Percentiles rank a stretch among this genome's conserved stretches.
Evolutionary conservation across 768 basidiomycete genomes (phyloP).

Genomic region (Lentinula boryana): DNA sequence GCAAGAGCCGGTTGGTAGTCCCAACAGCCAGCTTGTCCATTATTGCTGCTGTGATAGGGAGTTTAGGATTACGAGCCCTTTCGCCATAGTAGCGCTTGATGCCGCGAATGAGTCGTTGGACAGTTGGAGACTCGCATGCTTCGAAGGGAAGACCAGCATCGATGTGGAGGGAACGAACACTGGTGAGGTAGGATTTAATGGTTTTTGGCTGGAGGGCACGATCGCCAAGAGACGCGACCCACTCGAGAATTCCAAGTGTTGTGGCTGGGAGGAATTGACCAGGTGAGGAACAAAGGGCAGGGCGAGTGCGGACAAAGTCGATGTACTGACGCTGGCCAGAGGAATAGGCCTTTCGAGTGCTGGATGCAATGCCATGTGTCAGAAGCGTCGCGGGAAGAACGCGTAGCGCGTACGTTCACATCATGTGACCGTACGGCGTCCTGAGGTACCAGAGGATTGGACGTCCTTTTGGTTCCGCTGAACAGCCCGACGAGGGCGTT

Average conservation of each 20-base stretch:
- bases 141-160: conserved; percentile 21
- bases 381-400: too few species aligned
- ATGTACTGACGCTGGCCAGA: conserved; percentile 24
- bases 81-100: conserved; percentile 24
- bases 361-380: too few species aligned
- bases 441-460: too few species aligned
- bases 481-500: too few species aligned
- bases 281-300: not conserved
- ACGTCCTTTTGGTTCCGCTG: too few species aligned
- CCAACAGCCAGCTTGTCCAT: not conserved
- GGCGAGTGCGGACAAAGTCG: conserved; percentile 15
- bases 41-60: conserved; percentile 6
- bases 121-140: conserved; percentile 18
- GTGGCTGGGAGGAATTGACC: conserved; percentile 12
- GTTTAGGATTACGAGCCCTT: conserved; percentile 11
- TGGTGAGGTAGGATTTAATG: conserved; percentile 15
- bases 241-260: conserved; percentile 9
- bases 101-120: conserved; percentile 23
- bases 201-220: conserved; percentile 8
- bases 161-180: conserved; percentile 23
- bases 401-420: too few species aligned
- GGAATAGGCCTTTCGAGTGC: conserved; percentile 22
- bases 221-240: conserved; percentile 11
- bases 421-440: too few species aligned
- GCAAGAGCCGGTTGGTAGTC: not conserved